Evolutionary conservation across 1,284 basidiomycete species (phyloP), one percentile per base, ranked within the genome.

Genomic region (Leccinum olivaceoglutinosum): DNA sequence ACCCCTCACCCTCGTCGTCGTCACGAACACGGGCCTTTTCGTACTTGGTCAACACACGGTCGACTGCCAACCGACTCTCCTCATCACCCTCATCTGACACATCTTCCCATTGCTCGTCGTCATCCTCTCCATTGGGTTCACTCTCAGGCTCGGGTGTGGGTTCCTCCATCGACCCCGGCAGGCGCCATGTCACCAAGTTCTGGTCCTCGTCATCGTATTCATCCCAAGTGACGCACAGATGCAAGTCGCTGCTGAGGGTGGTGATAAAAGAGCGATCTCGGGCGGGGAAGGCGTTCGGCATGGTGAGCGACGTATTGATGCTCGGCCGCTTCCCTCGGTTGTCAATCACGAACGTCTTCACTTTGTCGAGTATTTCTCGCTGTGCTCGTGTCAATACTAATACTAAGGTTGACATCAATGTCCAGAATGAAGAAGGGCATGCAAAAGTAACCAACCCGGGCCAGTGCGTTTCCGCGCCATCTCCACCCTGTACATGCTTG

Each of bases 11-110:
- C 64, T 86, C 86, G 54, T 88, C 85, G 54, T 88, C 86, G 34
- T 82, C 79, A 68, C 83, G 78, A 12, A 94, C 85, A 54, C 87
- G 88, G 16, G 95, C 93, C 74, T 89, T 92, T 68, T 87, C 86
- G 71, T 98, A 99, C 79, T 96, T 96, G 67, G 80, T 80, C 71
- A 98, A 76, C 36, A 98, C 92, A 5, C 95, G 82, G 68, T 92
- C 85, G 56, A 97, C 85, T 0, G 94, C 95, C 12, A 78, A 79
- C 18, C 78, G 77, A 61, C 83, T 81, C 73, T 93, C 91, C 25
- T 80, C 79, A 59, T 85, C 85, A 1, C 82, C 83, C 11, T 80
- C 78, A 4, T 84, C 82, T 5, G 81, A 80, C 55, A 78, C 73
- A 55, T 81, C 79, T 69, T 82, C 83, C 70, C 81, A 81, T 51